Base-by-base conservation (phyloP, 345 rosid genomes). In the Populus nigra region DNA sequence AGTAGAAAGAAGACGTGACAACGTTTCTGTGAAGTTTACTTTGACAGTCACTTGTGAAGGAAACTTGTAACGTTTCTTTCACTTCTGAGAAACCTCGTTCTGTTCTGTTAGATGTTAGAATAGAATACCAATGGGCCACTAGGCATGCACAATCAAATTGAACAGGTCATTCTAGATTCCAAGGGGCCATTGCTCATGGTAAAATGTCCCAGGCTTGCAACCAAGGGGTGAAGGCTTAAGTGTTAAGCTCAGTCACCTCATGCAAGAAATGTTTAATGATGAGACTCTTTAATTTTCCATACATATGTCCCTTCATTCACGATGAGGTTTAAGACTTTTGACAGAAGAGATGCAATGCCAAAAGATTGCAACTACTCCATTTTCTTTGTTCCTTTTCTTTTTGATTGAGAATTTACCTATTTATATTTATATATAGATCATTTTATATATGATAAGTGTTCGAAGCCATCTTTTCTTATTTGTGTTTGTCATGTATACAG, bases 401-500 rank as follows among this genome's bases (percentile, higher is more conserved):
- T 18, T 17, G 15, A n/a, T 47, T 15, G 68, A 62, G 62, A 57
- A 22, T 57, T 27, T 41, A 25, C 35, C 0, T 17, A 12, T n/a
- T 59, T 70, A 4, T 45, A 17, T 12, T 25, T 69, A 36, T 57
- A 20, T 41, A 20, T 38, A 39, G 47, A 2, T 10, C 38, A 57
- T 62, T 78, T 47, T 67, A 67, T 66, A 41, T 68, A 35, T 41
- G 31, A 23, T 38, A 39, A 68, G 61, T 47, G 15, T 13, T 8
- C 27, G 29, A 20, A 17, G 25, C 12, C 41, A 20, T 29, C 16
- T 70, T 77, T 67, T 31, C 45, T n/a, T 20, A 62, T 49, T 73
- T 69, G 23, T 75, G 22, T 79, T 65, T 69, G n/a, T 69, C 68
- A 9, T 77, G 49, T 68, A 35, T 78, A 67, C 94, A 93, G 98